Evolutionary conservation across 345 rosid species (phyloP).

Genomic region (Salix caprea): DNA sequence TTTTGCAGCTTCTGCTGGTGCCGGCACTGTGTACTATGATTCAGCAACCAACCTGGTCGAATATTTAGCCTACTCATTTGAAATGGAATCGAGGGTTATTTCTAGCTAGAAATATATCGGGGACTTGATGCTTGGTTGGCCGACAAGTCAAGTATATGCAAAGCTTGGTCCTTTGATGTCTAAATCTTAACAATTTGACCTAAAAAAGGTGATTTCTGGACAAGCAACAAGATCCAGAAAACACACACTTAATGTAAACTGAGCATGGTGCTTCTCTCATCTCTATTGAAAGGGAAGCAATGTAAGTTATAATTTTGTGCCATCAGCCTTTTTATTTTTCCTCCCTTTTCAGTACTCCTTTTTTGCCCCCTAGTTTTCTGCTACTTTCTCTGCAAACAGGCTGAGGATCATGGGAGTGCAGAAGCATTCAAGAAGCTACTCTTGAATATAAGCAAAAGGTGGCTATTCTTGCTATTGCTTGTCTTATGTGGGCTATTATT

Average conservation of each 20-base stretch:
- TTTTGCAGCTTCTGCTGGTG: neutral
- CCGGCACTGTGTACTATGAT: neutral
- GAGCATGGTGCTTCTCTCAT: neutral
- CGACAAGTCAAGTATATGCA: neutral
- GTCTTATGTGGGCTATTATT: neutral
- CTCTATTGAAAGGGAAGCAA: neutral
- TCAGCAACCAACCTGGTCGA: neutral
- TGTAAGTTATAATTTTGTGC: neutral
- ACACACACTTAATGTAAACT: neutral
- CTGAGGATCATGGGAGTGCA: neutral
- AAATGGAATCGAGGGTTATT: neutral
- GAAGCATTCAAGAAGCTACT: neutral
- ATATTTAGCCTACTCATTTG: neutral
- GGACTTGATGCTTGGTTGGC: neutral
- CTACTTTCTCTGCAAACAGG: constrained; percentile 1
- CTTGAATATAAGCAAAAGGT: constrained; percentile 3
- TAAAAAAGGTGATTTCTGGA: neutral
- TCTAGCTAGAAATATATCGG: neutral
- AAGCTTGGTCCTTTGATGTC: neutral
- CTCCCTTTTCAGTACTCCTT: neutral
- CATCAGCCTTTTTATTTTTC: neutral
- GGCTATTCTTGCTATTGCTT: neutral
- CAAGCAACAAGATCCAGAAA: neutral
- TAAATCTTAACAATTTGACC: neutral
- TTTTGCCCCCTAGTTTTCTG: neutral